These are phyloP conservation scores for Crithidia bombi DNA, from an alignment of 208 protist genomes.

Conservation along the genomic window DNA sequence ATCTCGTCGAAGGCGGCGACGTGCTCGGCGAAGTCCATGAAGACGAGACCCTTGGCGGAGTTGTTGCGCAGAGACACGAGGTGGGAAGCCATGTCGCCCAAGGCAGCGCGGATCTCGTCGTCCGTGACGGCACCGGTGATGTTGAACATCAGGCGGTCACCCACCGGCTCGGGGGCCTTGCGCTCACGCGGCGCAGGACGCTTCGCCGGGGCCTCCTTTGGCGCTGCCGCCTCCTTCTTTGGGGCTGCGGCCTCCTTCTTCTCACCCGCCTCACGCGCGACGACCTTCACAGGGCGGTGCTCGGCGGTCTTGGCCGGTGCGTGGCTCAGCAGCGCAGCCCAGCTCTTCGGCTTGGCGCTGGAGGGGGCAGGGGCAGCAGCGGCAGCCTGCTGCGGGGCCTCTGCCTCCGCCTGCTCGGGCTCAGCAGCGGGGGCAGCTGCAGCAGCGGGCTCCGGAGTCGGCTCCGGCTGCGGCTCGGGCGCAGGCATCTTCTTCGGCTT, in stretches of 20 bases:
- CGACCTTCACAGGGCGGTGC: constrained; percentile 53
- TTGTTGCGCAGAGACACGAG: constrained; percentile 88
- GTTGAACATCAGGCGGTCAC: constrained; percentile 89
- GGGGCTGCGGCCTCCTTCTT: constrained; percentile 32
- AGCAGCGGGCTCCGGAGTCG: constrained; percentile 24
- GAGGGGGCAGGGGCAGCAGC: constrained; percentile 17
- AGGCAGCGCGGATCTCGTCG: constrained; percentile 75
- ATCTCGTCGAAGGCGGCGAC: constrained; percentile 68
- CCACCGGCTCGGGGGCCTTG: constrained; percentile 49
- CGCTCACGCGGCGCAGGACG: constrained; percentile 42
- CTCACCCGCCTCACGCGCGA: constrained; percentile 34
- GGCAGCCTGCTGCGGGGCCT: constrained; percentile 10
- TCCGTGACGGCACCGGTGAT: constrained; percentile 71
- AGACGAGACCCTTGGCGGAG: constrained; percentile 75
- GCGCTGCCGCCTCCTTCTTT: constrained; percentile 19
- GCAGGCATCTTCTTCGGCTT: constrained; percentile 14
- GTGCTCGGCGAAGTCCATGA: constrained; percentile 84
- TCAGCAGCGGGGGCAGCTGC: constrained; percentile 27
- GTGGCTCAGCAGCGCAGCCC: constrained; percentile 60
- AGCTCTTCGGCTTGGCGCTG: constrained; percentile 62
- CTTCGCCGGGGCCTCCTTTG: constrained; percentile 22
- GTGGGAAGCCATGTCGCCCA: constrained; percentile 54
- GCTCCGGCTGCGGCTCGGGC: constrained; percentile 27
- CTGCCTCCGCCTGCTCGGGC: constrained; percentile 4
- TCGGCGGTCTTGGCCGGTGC: constrained; percentile 36